phyloP scores from a whole-genome alignment of 768 basidiomycete species.

The Hygrocybe punicea region DNA sequence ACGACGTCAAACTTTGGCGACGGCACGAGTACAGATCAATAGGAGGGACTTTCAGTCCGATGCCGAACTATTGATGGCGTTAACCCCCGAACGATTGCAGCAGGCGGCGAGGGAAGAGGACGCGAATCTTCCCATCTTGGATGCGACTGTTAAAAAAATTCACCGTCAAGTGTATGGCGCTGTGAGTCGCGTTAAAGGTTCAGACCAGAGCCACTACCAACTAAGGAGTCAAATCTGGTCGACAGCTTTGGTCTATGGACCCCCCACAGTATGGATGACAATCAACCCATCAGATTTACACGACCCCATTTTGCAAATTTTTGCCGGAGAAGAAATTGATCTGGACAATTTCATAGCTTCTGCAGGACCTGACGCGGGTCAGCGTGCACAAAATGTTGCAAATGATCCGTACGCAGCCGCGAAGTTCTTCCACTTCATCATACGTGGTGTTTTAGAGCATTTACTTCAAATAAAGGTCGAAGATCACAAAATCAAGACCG shows the following conservation, averaged over 20 bases:
- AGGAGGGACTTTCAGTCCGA: conserved; percentile 28
- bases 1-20: conserved; percentile 19
- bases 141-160: conserved; percentile 28
- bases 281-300: conserved; percentile 42
- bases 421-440: conserved; percentile 37
- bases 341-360: conserved; percentile 35
- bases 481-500: neutral
- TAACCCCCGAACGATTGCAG: conserved; percentile 30
- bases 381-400: conserved; percentile 29
- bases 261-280: conserved; percentile 42
- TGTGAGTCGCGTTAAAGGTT: conserved; percentile 24
- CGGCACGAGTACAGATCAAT: conserved; percentile 34
- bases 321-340: conserved; percentile 43
- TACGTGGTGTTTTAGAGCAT: conserved; percentile 30
- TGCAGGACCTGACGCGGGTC: conserved; percentile 20
- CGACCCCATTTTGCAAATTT: conserved; percentile 44
- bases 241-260: conserved; percentile 26
- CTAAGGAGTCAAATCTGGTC: conserved; percentile 38
- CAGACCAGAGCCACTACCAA: conserved; percentile 28
- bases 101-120: conserved; percentile 36
- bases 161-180: conserved; percentile 28
- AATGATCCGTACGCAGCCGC: conserved; percentile 42
- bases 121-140: conserved; percentile 13
- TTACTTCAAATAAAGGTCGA: conserved; percentile 32
- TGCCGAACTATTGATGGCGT: conserved; percentile 18